These are phyloP conservation scores for Kitagawia praeruptora DNA, from an alignment of 129 eudicot genomes.

Conservation along the genomic window DNA sequence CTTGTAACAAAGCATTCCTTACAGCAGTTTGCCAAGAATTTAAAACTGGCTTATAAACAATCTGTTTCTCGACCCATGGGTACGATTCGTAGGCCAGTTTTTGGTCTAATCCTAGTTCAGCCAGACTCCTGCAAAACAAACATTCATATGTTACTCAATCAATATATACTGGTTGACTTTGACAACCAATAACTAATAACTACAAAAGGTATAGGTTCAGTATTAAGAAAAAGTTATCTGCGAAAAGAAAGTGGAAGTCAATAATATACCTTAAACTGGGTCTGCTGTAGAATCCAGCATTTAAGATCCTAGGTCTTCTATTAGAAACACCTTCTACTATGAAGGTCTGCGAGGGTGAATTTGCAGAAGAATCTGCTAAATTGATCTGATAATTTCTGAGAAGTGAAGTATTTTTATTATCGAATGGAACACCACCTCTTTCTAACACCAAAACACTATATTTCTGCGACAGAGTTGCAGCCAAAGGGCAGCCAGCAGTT, in stretches of 20 bases:
- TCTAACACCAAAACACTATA: conserved; percentile 68
- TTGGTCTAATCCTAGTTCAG: conserved; percentile 64
- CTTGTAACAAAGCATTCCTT: conserved; percentile 57
- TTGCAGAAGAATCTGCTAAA: conserved; percentile 64
- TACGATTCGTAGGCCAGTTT: conserved; percentile 77
- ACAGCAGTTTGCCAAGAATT: conserved; percentile 71
- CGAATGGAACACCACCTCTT: conserved; percentile 90
- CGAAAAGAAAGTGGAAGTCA: no score
- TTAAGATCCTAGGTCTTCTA: conserved; percentile 67
- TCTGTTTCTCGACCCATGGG: conserved; percentile 88
- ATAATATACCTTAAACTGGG: conserved; percentile 62
- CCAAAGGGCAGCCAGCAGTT: conserved; percentile 93
- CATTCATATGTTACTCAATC: background rate
- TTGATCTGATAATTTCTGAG: conserved; percentile 68
- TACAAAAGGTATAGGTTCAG: no score
- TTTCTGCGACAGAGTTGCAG: conserved; percentile 72
- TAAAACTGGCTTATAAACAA: conserved; percentile 56
- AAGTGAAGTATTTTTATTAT: conserved; percentile 48
- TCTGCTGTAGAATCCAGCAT: conserved; percentile 94
- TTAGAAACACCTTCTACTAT: conserved; percentile 82
- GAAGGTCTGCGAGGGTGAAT: conserved; percentile 66
- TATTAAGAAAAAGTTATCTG: no score
- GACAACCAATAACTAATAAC: no score
- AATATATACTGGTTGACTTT: background rate
- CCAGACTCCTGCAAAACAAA: conserved; percentile 40